Evolutionary conservation across 2,329 filamentous ascomycete species (phyloP).

Genomic region (Rutstroemia sp.): DNA sequence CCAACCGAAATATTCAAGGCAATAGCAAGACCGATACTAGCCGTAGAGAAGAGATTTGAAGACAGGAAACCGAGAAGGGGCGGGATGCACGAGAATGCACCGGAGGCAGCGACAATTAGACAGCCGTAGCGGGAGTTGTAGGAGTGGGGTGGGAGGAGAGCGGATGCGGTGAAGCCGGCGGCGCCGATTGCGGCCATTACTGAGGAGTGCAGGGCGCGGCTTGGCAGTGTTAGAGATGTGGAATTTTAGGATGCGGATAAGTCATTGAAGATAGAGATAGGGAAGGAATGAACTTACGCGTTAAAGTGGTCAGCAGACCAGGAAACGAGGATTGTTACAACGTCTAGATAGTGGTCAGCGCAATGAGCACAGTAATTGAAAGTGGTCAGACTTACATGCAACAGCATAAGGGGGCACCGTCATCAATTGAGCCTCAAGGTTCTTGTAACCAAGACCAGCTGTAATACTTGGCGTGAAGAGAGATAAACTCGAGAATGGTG

Average conservation of each 20-base stretch:
- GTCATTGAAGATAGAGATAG: no score
- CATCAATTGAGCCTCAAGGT: slow-evolving; percentile 56
- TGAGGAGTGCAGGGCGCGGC: slow-evolving; percentile 44
- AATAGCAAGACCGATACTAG: slow-evolving; percentile 59
- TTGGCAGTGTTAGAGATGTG: neutral
- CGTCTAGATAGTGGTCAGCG: slow-evolving; percentile 16
- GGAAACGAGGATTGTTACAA: slow-evolving; percentile 41
- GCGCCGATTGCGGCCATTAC: slow-evolving; percentile 43
- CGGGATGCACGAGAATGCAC: slow-evolving; percentile 62
- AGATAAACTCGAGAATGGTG: slow-evolving; percentile 51
- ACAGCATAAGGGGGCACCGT: slow-evolving; percentile 59
- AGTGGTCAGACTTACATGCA: slow-evolving; percentile 36
- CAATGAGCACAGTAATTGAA: neutral
- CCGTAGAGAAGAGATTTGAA: slow-evolving; percentile 55
- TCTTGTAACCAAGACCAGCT: slow-evolving; percentile 45
- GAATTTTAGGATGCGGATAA: no score
- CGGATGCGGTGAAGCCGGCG: slow-evolving; percentile 54
- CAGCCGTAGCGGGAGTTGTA: slow-evolving; percentile 60
- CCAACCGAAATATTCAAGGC: slow-evolving; percentile 63
- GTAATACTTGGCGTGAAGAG: slow-evolving; percentile 59
- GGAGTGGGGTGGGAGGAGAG: slow-evolving; percentile 50
- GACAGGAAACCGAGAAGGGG: slow-evolving; percentile 40
- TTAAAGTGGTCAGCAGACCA: slow-evolving; percentile 59
- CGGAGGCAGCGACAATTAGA: slow-evolving; percentile 59
- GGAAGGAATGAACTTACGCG: slow-evolving; percentile 25